Evolutionary conservation across 768 basidiomycete genomes (phyloP).

Genomic region (Boletus tomentosulus): DNA sequence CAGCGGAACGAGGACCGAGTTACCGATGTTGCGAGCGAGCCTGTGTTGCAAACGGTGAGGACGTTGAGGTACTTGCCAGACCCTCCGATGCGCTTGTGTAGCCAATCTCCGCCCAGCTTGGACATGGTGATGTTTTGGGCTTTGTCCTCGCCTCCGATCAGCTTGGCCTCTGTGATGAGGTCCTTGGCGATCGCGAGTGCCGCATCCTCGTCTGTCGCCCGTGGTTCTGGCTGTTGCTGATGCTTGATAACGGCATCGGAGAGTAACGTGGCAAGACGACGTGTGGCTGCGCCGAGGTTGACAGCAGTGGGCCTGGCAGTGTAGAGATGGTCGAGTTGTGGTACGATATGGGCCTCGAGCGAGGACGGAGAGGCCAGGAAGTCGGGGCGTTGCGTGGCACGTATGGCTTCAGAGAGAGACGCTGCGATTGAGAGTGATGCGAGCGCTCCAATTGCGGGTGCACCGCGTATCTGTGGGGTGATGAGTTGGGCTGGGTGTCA

Average conservation of each 20-base stretch:
- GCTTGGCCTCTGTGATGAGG: constrained; percentile 65
- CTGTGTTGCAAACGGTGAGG: constrained; percentile 96
- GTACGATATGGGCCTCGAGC: constrained; percentile 52
- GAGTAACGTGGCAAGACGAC: constrained; percentile 57
- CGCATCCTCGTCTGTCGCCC: constrained; percentile 28
- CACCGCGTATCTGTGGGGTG: constrained; percentile 69
- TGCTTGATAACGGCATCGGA: constrained; percentile 13
- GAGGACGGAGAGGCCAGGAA: constrained; percentile 51
- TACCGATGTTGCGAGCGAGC: constrained; percentile 90
- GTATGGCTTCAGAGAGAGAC: constrained; percentile 53
- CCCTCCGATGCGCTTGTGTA: constrained; percentile 41
- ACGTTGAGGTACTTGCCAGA: constrained; percentile 61
- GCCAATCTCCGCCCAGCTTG: constrained; percentile 82
- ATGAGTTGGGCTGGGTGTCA: not conserved
- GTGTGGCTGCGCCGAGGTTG: constrained; percentile 85
- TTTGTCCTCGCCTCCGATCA: constrained; percentile 84
- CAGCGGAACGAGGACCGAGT: constrained; percentile 1
- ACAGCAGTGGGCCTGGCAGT: constrained; percentile 95
- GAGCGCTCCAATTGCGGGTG: constrained; percentile 91
- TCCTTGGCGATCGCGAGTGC: constrained; percentile 48
- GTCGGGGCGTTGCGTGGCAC: constrained; percentile 42
- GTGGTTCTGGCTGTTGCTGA: constrained; percentile 15
- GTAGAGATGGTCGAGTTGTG: constrained; percentile 66
- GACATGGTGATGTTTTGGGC: constrained; percentile 85
- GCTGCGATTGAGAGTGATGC: constrained; percentile 77